Evolutionary conservation across 1,284 basidiomycete species (phyloP).

Genomic region (Pseudozyma sp.): DNA sequence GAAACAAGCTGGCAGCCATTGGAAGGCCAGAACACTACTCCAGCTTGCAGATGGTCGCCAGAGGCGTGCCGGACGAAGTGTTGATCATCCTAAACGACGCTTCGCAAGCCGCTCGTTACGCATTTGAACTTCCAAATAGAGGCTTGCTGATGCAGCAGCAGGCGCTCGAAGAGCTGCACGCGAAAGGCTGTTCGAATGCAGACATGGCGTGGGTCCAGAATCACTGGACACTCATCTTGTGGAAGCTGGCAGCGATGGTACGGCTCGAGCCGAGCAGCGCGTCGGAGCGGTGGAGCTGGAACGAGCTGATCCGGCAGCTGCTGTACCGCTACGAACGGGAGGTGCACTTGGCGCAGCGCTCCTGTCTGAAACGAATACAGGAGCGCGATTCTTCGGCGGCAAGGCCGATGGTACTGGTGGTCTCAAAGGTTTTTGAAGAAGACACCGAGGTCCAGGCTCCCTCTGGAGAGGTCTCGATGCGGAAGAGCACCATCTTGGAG

Average conservation of each 20-base stretch:
- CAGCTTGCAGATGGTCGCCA: slow-evolving; percentile 39
- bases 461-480: slow-evolving; percentile 6
- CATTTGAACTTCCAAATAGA: slow-evolving; percentile 40
- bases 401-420: slow-evolving; percentile 83
- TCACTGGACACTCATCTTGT: slow-evolving; percentile 88
- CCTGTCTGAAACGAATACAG: slow-evolving; percentile 81
- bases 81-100: slow-evolving; percentile 51
- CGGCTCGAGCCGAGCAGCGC: slow-evolving; percentile 72
- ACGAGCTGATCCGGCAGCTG: slow-evolving; percentile 79
- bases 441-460: slow-evolving; percentile 32
- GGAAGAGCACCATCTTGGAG: slow-evolving; percentile 73
- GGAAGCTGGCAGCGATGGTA: slow-evolving; percentile 90
- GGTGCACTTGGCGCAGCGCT: slow-evolving; percentile 80
- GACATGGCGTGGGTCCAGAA: slow-evolving; percentile 86
- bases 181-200: slow-evolving; percentile 70
- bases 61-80: slow-evolving; percentile 56
- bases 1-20: slow-evolving; percentile 25
- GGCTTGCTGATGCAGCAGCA: slow-evolving; percentile 32
- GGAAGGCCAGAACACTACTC: slow-evolving; percentile 43
- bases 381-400: slow-evolving; percentile 80
- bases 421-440: slow-evolving; percentile 76
- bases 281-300: slow-evolving; percentile 49
- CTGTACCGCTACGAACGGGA: slow-evolving; percentile 93
- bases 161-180: slow-evolving; percentile 42
- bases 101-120: slow-evolving; percentile 44